Evolutionary conservation across 1,139 yeast species (phyloP), one percentile per base, ranked within the genome.

Genomic region (Pichia sp.): DNA sequence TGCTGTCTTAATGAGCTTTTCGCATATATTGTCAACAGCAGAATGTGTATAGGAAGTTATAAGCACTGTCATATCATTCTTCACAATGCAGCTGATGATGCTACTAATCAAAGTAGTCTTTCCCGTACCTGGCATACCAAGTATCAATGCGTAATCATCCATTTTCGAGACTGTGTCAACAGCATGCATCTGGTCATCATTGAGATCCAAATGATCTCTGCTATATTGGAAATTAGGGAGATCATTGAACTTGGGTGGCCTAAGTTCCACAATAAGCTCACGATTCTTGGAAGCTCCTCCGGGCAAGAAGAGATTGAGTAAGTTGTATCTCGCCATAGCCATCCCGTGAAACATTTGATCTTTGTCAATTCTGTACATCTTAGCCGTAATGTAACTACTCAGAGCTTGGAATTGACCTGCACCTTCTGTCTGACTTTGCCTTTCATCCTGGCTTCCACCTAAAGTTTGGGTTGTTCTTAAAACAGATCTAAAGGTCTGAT

Each of bases 121-220:
- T 13, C 99, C 99, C 0, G 98, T 91, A 2, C 99, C 99, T 0
- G 98, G 98, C 98, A 93, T 91, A 1, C 99, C 99, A 39, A 88
- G 62, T 23, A 91, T 73, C 46, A 91, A 64, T 3, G 91, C 67
- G 54, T 84, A 91, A 53, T 88, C 95, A 34, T 78, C 59, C 0
- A 94, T 71, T 15, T 68, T 56, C 35, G 86, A 55, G 0, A 77
- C 86, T 45, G 68, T 72, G 11, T 74, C 69, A 30, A 91, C 67
- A 0, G 97, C 97, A 2, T 44, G 49, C 5, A 63, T 44, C 53
- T 91, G 99, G 50, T 86, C 94, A 0, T 56, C 51, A 50, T 91
- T 91, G 48, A 77, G n/a, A 7, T 48, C 53, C 5, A 22, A 26
- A 1, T 12, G 10, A 3, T 4, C 19, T 8, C 6, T 13, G 14